Evolutionary conservation across 768 basidiomycete species (phyloP), one percentile per base, ranked within the genome.

Genomic region (Leccinum uliginosum): DNA sequence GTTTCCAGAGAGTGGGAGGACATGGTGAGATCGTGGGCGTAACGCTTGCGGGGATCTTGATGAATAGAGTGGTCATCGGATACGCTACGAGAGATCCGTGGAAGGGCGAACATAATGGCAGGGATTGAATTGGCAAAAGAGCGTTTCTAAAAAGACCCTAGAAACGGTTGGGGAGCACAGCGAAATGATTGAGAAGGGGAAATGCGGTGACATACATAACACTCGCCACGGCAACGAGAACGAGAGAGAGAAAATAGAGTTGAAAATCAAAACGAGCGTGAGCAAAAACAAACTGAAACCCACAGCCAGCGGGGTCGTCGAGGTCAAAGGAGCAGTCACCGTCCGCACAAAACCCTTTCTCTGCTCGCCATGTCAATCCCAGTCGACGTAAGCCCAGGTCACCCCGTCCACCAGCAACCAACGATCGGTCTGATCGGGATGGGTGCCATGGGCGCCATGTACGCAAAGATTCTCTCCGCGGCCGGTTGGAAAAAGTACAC

Each of bases 361-460:
- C 55, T 27, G 6, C 26, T 49, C 51, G 14, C 30, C 54, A 68
- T 70, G 66, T 11, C 35, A 21, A 10, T 66, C 40, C 60, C 64
- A 27, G 46, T 52, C 50, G 64, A 75, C 46, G 55, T 74, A 29
- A 60, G 62, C 1, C 77, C 76, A 0, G 32, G 67, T 10, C 63
- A 70, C 9, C 78, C 80, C 6, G 19, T 67, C 2, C 73, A 77
- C 6, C 69, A 76, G 24, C 91, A 93, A 62, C 91, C 91, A 6
- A 79, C 81, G 0, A 89, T 98, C 38, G 95, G 95, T 2, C 76
- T 97, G 51, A 97, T 97, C 59, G 95, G 96, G 2, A 97, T 98
- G 94, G 95, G 95, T 1, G 91, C 90, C 50, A 98, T 98, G 96
- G 96, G 96, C 2, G 78, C 76, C 66, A 93, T 98, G 93, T 98